These are phyloP conservation scores for Cystobasidium sp. DNA, from an alignment of 1,284 basidiomycete genomes.

Conservation along the genomic window DNA sequence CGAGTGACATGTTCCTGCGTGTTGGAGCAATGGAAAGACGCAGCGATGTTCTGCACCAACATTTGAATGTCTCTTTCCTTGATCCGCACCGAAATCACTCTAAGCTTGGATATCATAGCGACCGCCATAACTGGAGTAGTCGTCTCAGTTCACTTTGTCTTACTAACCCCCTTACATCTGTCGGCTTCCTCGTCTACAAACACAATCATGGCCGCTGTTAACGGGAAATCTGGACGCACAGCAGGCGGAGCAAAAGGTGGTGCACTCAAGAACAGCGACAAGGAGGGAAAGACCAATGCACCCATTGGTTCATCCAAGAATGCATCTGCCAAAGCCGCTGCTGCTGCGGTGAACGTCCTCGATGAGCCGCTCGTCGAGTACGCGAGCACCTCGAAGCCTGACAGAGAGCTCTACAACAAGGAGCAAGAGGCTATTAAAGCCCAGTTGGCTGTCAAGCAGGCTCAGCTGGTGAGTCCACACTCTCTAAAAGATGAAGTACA, in stretches of 20 bases:
- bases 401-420: slow-evolving; percentile 75
- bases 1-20: too few species aligned
- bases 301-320: slow-evolving; percentile 12
- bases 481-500: not conserved
- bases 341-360: slow-evolving; percentile 12
- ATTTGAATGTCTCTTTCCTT: too few species aligned
- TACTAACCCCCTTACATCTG: not conserved
- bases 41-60: too few species aligned
- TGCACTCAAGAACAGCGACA: slow-evolving; percentile 1
- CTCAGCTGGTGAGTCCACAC: slow-evolving; percentile 69
- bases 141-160: not conserved
- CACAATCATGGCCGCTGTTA: slow-evolving; percentile 9
- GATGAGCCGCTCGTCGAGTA: slow-evolving; percentile 28
- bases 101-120: too few species aligned
- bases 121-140: too few species aligned
- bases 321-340: slow-evolving; percentile 2
- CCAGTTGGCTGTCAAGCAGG: slow-evolving; percentile 80
- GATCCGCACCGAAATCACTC: too few species aligned
- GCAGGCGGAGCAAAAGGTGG: slow-evolving; percentile 20
- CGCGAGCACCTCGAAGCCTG: slow-evolving; percentile 64
- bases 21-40: too few species aligned
- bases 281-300: not conserved
- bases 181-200: not conserved
- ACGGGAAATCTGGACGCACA: slow-evolving; percentile 9
- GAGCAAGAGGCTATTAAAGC: slow-evolving; percentile 81